Percentiles rank a stretch among this genome's conserved stretches.
Conservation (phyloP, 371 early-diverging fungal genomes). For the Circinella minor region DNA sequence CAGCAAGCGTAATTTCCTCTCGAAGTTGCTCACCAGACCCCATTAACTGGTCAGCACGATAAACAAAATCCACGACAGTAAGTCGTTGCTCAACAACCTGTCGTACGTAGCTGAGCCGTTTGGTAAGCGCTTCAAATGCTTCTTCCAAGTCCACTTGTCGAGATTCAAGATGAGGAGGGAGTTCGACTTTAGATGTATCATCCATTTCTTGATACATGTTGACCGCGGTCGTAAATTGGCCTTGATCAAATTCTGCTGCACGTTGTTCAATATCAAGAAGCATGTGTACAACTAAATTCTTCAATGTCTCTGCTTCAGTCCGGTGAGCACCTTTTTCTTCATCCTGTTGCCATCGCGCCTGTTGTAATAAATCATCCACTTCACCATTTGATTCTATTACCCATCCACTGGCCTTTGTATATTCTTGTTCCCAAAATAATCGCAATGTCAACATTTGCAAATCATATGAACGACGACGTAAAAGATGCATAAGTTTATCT, state of each 20-base stretch:
- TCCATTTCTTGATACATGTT: constrained; percentile 54
- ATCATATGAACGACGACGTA: constrained; percentile 43
- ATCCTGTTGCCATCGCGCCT: constrained; percentile 41
- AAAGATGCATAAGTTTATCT: constrained; percentile 48
- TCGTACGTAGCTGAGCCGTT: constrained; percentile 46
- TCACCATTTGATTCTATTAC: constrained; percentile 27
- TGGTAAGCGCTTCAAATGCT: constrained; percentile 37
- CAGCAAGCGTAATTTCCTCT: constrained; percentile 25
- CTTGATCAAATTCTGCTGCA: constrained; percentile 41
- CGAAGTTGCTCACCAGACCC: constrained; percentile 30
- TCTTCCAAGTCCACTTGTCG: constrained; percentile 54
- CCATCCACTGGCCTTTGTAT: constrained; percentile 31
- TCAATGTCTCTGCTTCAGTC: constrained; percentile 6
- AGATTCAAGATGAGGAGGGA: constrained; percentile 47
- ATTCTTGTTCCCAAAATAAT: constrained; percentile 52
- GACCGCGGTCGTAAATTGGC: constrained; percentile 40
- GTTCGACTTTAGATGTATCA: constrained; percentile 40
- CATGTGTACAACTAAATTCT: constrained; percentile 23
- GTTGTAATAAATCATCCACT: constrained; percentile 28
- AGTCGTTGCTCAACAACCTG: constrained; percentile 52
- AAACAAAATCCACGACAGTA: constrained; percentile 40
- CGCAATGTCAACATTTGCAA: constrained; percentile 46
- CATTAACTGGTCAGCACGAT: constrained; percentile 31
- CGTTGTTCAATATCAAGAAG: constrained; percentile 38
- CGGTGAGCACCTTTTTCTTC: constrained; percentile 9